Base-by-base conservation (phyloP, 139 green algal genomes). In the Coelastrella sp. region DNA sequence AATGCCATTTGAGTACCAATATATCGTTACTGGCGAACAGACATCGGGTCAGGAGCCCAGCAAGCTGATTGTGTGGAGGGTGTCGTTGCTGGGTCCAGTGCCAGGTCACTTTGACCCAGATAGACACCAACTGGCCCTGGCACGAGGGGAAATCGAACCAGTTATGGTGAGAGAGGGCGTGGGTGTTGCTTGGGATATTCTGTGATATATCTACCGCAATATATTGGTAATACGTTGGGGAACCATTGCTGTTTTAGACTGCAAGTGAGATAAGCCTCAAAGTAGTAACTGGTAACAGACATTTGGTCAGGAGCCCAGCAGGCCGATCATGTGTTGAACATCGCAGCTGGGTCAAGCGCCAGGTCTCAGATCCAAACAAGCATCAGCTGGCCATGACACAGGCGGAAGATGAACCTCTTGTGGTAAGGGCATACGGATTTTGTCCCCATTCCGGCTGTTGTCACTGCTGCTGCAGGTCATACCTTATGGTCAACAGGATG, bases 1-100 rank as follows among this genome's bases (percentile, higher is more conserved):
- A 7, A 78, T 80, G 54, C 83, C 83, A 0, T n/a, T 88, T 8
- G 83, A 87, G 13, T 87, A 75, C 19, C 82, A 87, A 16, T 87
- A 87, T 32, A 13, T 87, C 5, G 7, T 87, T 5, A 61, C 32
- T 16, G 82, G 16, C n/a, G 80, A 74, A 5, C 81, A 76, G 59
- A 88, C 82, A 16, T 23, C 14, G 4, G 82, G 82, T 5, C 82
- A 79, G 47, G 82, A 79, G 23, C 16, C 64, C 4, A 73, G 61
- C 17, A 71, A 79, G 4, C 5, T 88, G 32, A 54, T 79, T 47
- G 61, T 88, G 32, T 88, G 68, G 17, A 73, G 83, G 54, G 83
- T 88, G 68, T 11, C 13, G 17, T 61, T 88, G 7, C 66, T 73
- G 14, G 83, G 83, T 20, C 83, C 65, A 65, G 11, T 88, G 65